phyloP scores from a whole-genome alignment of 108 stramenopile species.

The Nitzschia sp. region DNA sequence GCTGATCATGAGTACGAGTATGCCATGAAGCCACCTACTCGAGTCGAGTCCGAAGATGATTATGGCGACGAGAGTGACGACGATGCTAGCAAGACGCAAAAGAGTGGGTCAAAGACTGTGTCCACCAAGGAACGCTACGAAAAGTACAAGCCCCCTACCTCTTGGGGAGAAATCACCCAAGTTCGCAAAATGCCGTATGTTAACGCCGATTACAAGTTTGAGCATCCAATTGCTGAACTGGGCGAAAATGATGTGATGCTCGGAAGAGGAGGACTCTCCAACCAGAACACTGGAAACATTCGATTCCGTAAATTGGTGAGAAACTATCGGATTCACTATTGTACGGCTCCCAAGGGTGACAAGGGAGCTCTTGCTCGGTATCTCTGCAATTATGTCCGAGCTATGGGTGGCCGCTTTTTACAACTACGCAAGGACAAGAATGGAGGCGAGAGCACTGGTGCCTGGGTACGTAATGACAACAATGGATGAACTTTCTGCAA shows the following conservation, averaged over 20 bases:
- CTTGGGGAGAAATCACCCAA: conserved; percentile 16
- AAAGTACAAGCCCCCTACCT: conserved; percentile 6
- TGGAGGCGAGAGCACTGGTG: too few species aligned
- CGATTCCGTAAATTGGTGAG: conserved; percentile 35
- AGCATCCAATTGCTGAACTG: not conserved
- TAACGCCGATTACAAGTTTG: not conserved
- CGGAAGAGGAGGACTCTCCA: conserved; percentile 56
- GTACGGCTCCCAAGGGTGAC: conserved; percentile 19
- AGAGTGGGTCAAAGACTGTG: too few species aligned
- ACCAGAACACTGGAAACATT: conserved; percentile 50
- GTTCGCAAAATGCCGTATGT: conserved; percentile 11
- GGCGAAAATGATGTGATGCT: conserved; percentile 46
- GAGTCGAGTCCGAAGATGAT: not conserved
- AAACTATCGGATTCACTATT: conserved; percentile 24
- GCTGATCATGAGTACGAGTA: not conserved
- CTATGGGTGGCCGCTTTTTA: conserved; percentile 53
- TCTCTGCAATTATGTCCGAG: conserved; percentile 47
- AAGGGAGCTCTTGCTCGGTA: conserved; percentile 55
- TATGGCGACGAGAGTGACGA: not conserved
- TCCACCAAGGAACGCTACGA: conserved; percentile 23
- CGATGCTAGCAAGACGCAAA: too few species aligned
- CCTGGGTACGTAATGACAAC: too few species aligned
- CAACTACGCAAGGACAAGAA: too few species aligned
- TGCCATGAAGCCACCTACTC: not conserved
- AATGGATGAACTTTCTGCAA: too few species aligned